Percentiles rank a stretch among this genome's conserved stretches.
Conservation (phyloP, 176 grass and related monocot species). For the Oryza australiensis region DNA sequence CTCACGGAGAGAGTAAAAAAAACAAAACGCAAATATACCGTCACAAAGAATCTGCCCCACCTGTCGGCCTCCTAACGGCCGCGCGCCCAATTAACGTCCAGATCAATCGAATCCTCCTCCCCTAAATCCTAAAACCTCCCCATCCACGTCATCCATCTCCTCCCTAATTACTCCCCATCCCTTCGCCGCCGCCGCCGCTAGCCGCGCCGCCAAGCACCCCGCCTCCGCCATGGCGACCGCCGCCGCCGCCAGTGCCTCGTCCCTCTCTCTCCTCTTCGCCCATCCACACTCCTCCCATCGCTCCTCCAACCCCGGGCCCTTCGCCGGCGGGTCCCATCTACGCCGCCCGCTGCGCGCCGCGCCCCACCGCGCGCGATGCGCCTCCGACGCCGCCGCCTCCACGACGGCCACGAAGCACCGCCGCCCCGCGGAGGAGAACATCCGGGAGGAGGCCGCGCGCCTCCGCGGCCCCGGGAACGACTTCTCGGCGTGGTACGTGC, state of each 20-base stretch:
- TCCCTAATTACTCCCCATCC: conserved; percentile 12
- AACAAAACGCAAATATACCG: background rate
- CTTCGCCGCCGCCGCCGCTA: background rate
- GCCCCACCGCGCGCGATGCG: conserved; percentile 32
- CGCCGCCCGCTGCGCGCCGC: conserved; percentile 12
- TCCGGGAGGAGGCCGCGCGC: conserved; percentile 68
- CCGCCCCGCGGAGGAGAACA: conserved; percentile 79
- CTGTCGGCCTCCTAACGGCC: background rate
- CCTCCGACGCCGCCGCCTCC: conserved; percentile 30
- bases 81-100: conserved; percentile 35
- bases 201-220: conserved; percentile 30
- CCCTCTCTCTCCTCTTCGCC: conserved; percentile 47
- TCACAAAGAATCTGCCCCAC: background rate
- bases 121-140: conserved; percentile 39
- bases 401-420: conserved; percentile 50
- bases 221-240: conserved; percentile 31
- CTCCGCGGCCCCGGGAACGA: conserved; percentile 28
- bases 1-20: background rate
- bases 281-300: conserved; percentile 31
- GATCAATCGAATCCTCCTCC: conserved; percentile 22
- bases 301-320: conserved; percentile 16
- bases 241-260: conserved; percentile 41
- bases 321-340: background rate
- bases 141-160: conserved; percentile 13
- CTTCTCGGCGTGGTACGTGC: conserved; percentile 59